phyloP scores from a whole-genome alignment of 306 rosid species.

The Hippophae rhamnoides region DNA sequence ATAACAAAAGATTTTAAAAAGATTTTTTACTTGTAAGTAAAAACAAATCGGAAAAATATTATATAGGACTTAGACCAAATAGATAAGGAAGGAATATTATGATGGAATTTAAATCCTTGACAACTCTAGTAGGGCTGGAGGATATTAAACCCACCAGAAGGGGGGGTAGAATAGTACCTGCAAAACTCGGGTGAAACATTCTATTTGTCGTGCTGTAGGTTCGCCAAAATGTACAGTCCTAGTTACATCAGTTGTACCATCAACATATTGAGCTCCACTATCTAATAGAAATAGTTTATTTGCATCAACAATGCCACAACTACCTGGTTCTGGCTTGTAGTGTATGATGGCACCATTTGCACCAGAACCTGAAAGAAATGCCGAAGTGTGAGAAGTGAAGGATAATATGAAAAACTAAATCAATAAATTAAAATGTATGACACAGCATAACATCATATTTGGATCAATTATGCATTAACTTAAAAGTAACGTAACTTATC shows the following conservation, averaged over 20 bases:
- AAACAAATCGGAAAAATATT: too few species aligned
- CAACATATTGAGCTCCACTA: conserved; percentile 95
- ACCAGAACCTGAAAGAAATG: conserved; percentile 61
- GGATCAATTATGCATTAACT: too few species aligned
- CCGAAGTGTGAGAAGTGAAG: conserved; percentile 8
- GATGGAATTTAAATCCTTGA: too few species aligned
- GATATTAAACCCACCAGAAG: neutral
- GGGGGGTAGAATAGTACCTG: conserved; percentile 36
- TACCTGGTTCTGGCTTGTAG: conserved; percentile 80
- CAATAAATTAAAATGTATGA: too few species aligned
- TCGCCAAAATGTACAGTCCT: conserved; percentile 93
- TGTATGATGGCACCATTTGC: conserved; percentile 94
- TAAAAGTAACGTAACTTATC: too few species aligned
- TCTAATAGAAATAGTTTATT: conserved; percentile 78
- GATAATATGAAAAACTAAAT: neutral
- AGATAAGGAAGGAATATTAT: too few species aligned
- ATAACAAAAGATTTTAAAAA: neutral
- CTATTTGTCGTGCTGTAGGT: conserved; percentile 60
- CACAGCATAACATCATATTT: too few species aligned
- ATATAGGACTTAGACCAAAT: too few species aligned
- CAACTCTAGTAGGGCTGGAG: neutral
- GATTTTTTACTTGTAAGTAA: too few species aligned
- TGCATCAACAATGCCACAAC: conserved; percentile 67
- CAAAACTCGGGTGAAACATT: conserved; percentile 87
- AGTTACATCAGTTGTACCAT: conserved; percentile 94